Evolutionary conservation across 225 moss, liverwort and hornwort genomes (phyloP), one percentile per base, ranked within the genome.

Genomic region (Anthoceros angustus): DNA sequence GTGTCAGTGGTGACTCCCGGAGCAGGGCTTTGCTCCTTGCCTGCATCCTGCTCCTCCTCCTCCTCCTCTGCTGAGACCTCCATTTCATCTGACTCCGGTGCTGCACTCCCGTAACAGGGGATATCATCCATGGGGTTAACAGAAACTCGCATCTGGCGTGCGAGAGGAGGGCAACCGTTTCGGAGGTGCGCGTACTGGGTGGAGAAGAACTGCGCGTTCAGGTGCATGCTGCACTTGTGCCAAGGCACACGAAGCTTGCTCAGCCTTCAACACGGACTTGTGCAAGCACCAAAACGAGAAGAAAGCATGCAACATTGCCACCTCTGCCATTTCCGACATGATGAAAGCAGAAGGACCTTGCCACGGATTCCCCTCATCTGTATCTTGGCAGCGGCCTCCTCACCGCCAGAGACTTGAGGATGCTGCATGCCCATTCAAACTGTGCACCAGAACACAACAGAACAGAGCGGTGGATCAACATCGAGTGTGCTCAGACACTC

Each of bases 381-480:
- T 68, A 76, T 87, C 49, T 74, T 72, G 12, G 72, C 82, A 66
- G 85, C 85, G 61, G 89, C 95, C 77, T 86, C 86, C 75, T 88
- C 41, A 98, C 89, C 25, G 86, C 87, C 66, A 95, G 43, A 21
- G 92, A 98, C 73, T 77, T 80, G 25, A 75, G 67, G n/a, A 88
- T n/a, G n/a, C n/a, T n/a, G n/a, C n/a, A n/a, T n/a, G n/a, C n/a
- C n/a, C n/a, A n/a, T n/a, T n/a, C n/a, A n/a, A n/a, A n/a, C n/a
- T n/a, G n/a, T n/a, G n/a, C n/a, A n/a, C n/a, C n/a, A n/a, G n/a
- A n/a, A n/a, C n/a, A n/a, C n/a, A n/a, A n/a, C n/a, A n/a, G n/a
- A n/a, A n/a, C n/a, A n/a, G n/a, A n/a, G n/a, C n/a, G n/a, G n/a
- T n/a, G n/a, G n/a, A n/a, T n/a, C n/a, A n/a, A n/a, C n/a, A n/a